Conservation (phyloP, 148 eudicot species). For the Hydrangea macrophylla region DNA sequence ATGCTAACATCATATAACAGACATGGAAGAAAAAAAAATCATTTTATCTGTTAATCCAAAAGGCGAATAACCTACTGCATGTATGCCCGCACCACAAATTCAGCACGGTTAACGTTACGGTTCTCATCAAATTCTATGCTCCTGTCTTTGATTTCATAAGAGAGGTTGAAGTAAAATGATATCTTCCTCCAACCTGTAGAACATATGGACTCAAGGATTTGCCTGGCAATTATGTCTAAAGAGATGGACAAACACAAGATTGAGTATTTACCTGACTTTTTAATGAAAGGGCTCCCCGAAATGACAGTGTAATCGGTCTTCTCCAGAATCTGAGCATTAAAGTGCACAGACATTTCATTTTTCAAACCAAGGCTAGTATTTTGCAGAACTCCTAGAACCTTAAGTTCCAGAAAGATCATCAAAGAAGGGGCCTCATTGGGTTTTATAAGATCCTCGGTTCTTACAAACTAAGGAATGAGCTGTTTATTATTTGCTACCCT, state of each 20-base stretch:
- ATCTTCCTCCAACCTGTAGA: constrained; percentile 93
- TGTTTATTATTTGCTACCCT: neutral
- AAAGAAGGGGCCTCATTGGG: neutral
- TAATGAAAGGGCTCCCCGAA: constrained; percentile 79
- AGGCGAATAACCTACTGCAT: constrained; percentile 66
- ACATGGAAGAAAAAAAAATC: neutral
- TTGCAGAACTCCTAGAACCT: neutral
- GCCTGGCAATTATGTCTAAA: neutral
- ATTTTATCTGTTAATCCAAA: neutral
- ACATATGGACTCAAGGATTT: constrained; percentile 1
- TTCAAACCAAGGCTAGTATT: neutral
- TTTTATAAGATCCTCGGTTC: neutral
- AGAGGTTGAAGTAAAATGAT: constrained; percentile 85
- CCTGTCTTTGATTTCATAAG: constrained; percentile 91
- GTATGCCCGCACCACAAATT: constrained; percentile 80
- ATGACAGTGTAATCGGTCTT: constrained; percentile 75
- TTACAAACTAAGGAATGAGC: neutral
- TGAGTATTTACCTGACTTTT: constrained; percentile 63
- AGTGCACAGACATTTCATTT: constrained; percentile 5
- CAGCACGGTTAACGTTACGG: constrained; percentile 89
- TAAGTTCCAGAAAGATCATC: neutral
- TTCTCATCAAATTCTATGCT: constrained; percentile 83
- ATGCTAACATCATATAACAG: neutral
- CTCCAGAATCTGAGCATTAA: constrained; percentile 66
- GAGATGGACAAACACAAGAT: neutral